phyloP scores from a whole-genome alignment of 2,329 filamentous ascomycete genomes.

The Clonostachys sp. region DNA sequence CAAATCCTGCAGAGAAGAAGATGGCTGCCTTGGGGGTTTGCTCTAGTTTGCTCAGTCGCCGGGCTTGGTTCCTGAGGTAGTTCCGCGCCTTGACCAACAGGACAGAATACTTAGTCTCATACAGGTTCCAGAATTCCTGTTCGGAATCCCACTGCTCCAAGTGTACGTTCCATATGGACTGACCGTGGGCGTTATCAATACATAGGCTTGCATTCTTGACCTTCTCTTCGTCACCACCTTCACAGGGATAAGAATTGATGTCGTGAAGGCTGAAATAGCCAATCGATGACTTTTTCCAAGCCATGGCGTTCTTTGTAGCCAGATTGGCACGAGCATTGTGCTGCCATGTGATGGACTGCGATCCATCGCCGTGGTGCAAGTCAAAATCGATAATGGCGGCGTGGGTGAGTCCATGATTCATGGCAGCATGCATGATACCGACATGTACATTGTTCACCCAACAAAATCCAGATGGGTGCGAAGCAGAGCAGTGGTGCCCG shows the following conservation, averaged over 20 bases:
- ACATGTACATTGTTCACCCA: constrained; percentile 99
- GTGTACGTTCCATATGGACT: constrained; percentile 95
- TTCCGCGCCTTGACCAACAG: constrained; percentile 76
- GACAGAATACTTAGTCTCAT: constrained; percentile 71
- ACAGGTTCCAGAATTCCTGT: constrained; percentile 84
- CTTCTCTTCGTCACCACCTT: constrained; percentile 88
- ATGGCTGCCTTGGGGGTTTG: constrained; percentile 76
- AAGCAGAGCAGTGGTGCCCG: constrained; percentile 89
- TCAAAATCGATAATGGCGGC: constrained; percentile 93
- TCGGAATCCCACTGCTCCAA: constrained; percentile 80
- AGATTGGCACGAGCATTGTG: constrained; percentile 68
- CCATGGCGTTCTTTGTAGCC: constrained; percentile 64
- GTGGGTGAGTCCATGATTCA: constrained; percentile 83
- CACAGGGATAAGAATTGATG: constrained; percentile 97
- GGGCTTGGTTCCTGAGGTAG: constrained; percentile 72
- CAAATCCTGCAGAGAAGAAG: constrained; percentile 93
- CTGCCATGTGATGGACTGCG: constrained; percentile 87
- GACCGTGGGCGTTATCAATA: constrained; percentile 88
- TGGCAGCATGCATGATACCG: constrained; percentile 85
- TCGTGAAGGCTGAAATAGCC: constrained; percentile 97
- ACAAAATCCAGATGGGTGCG: constrained; percentile 91
- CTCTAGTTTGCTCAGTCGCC: constrained; percentile 53
- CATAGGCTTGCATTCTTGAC: constrained; percentile 91
- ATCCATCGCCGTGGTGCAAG: constrained; percentile 91
- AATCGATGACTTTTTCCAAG: constrained; percentile 80